Conservation (phyloP, 805 yeast genomes). For the Lachancea sp. region DNA sequence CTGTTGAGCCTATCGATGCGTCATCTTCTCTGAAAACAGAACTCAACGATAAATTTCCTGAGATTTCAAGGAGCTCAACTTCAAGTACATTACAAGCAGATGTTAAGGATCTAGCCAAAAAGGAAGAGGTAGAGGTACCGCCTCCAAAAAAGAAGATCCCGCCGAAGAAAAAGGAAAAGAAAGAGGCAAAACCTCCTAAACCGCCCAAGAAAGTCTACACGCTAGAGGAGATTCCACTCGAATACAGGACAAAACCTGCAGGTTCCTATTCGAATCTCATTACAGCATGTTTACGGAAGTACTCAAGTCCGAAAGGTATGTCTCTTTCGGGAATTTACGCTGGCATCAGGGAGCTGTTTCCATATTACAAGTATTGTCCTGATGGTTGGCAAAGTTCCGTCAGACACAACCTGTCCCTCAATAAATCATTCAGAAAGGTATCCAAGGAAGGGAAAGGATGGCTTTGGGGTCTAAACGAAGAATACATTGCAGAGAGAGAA, state of each 20-base stretch:
- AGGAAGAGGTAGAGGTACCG: slow-evolving; percentile 39
- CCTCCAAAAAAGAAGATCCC: slow-evolving; percentile 39
- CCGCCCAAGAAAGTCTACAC: slow-evolving; percentile 59
- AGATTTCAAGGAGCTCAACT: slow-evolving; percentile 1
- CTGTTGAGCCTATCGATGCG: slow-evolving; percentile 57
- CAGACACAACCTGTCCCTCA: slow-evolving; percentile 79
- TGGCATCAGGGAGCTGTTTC: slow-evolving; percentile 80
- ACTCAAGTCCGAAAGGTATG: slow-evolving; percentile 65
- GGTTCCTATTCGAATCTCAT: slow-evolving; percentile 76
- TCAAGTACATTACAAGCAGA: slow-evolving; percentile 14
- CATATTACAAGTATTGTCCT: slow-evolving; percentile 87
- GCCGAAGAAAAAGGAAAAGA: slow-evolving; percentile 40
- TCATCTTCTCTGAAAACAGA: slow-evolving; percentile 45
- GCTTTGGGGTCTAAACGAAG: slow-evolving; percentile 90
- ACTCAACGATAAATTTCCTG: slow-evolving; percentile 32
- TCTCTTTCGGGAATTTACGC: slow-evolving; percentile 79
- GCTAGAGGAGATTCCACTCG: slow-evolving; percentile 82
- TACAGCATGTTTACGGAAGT: slow-evolving; percentile 66
- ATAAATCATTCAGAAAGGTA: slow-evolving; percentile 76
- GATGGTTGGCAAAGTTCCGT: slow-evolving; percentile 98
- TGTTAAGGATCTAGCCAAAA: slow-evolving; percentile 33
- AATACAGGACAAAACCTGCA: slow-evolving; percentile 77
- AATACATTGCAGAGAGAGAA: slow-evolving; percentile 76
- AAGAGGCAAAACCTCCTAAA: slow-evolving; percentile 45
- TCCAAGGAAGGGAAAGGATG: slow-evolving; percentile 90